These are phyloP conservation scores for Erodium chrysanthum DNA, from an alignment of 441 rosid genomes.

Conservation along the genomic window DNA sequence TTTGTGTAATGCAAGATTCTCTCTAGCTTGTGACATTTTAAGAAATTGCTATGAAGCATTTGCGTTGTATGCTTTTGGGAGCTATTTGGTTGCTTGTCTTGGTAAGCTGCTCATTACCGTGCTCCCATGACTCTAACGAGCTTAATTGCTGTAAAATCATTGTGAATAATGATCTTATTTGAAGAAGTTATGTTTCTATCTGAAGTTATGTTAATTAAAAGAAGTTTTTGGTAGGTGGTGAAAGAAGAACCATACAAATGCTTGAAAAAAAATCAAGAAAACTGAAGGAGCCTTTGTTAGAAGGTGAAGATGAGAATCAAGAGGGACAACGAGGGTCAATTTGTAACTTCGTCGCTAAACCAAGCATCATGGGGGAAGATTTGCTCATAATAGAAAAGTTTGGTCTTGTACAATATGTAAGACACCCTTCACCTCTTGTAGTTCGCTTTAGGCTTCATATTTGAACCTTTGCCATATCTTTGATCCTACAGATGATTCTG, in stretches of 20 bases:
- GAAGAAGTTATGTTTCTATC: background rate
- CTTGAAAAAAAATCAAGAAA: slow-evolving; percentile 51
- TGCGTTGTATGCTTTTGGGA: slow-evolving; percentile 78
- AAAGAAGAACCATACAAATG: slow-evolving; percentile 42
- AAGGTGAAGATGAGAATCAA: slow-evolving; percentile 23
- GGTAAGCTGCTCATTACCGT: slow-evolving; percentile 33
- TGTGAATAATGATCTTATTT: background rate
- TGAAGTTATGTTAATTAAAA: no score
- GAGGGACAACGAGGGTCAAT: slow-evolving; percentile 27
- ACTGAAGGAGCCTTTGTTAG: slow-evolving; percentile 35
- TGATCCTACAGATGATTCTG: slow-evolving; percentile 64
- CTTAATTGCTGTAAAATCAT: background rate
- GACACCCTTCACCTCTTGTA: slow-evolving; percentile 14
- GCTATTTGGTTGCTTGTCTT: slow-evolving; percentile 80
- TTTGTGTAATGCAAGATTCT: slow-evolving; percentile 45
- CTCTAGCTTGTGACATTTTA: slow-evolving; percentile 71
- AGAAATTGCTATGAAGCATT: slow-evolving; percentile 87
- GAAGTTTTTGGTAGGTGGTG: slow-evolving; percentile 46
- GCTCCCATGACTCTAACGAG: no score
- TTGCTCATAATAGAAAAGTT: slow-evolving; percentile 55
- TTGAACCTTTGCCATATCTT: slow-evolving; percentile 3
- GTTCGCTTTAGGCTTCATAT: background rate
- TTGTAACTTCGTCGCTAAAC: slow-evolving; percentile 50
- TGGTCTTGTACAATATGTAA: slow-evolving; percentile 82
- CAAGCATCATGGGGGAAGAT: slow-evolving; percentile 48